These are phyloP conservation scores for Aspergillus bombycis DNA, from an alignment of 2,329 filamentous ascomycete species.

Conservation along the genomic window DNA sequence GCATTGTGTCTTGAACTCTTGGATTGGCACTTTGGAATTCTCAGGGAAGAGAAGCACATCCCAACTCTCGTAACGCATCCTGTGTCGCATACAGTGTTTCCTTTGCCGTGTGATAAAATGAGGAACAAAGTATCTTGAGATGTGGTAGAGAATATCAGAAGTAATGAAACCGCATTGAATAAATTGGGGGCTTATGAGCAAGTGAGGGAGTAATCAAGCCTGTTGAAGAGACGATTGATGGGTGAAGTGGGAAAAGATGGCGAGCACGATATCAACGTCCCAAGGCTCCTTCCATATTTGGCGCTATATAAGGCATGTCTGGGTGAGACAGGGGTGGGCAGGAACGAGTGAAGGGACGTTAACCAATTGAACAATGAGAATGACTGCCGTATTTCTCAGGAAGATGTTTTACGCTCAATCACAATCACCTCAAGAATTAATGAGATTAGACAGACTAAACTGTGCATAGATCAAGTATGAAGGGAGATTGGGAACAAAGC, in stretches of 20 bases:
- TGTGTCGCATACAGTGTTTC: slow-evolving; percentile 26
- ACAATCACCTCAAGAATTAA: background rate
- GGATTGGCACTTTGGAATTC: slow-evolving; percentile 69
- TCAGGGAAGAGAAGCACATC: slow-evolving; percentile 79
- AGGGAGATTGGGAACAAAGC: slow-evolving; percentile 3
- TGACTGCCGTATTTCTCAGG: background rate
- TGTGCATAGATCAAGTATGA: background rate
- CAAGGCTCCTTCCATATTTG: slow-evolving; percentile 5
- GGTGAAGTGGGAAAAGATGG: background rate
- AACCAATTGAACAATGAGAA: background rate
- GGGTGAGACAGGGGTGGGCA: background rate
- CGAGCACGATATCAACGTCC: background rate
- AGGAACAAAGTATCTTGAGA: slow-evolving; percentile 21
- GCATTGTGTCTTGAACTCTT: slow-evolving; percentile 81
- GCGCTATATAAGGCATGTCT: background rate
- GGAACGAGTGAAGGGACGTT: background rate
- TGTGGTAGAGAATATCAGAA: slow-evolving; percentile 23
- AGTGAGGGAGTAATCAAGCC: slow-evolving; percentile 7
- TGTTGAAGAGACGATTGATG: slow-evolving; percentile 6
- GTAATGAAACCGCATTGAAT: slow-evolving; percentile 18
- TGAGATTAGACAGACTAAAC: background rate
- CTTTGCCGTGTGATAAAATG: slow-evolving; percentile 41
- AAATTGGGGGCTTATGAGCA: slow-evolving; percentile 4
- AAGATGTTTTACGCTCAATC: no score
- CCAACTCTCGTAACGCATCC: slow-evolving; percentile 85